Evolutionary conservation across 306 rosid genomes (phyloP).

Genomic region (Vigna nakashimae): DNA sequence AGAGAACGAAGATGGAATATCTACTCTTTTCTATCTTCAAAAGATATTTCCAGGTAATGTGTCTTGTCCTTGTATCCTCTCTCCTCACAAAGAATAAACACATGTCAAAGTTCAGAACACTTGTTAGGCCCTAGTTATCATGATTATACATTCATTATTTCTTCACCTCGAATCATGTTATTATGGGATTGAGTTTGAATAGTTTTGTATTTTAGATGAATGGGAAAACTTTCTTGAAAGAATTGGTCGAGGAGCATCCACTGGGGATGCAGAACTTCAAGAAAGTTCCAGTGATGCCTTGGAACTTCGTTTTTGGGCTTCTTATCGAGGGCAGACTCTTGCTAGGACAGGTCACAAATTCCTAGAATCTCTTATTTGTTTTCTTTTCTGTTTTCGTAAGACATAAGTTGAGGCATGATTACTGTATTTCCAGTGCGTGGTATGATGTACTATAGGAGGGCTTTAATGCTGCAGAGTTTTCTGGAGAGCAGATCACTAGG

Average conservation of each 20-base stretch:
- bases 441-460: constrained; percentile 99
- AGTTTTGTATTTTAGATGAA: constrained; percentile 67
- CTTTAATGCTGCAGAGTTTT: constrained; percentile 93
- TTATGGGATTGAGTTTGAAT: constrained; percentile 2
- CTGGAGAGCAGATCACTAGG: constrained; percentile 77
- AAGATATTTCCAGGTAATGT: constrained; percentile 94
- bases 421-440: constrained; percentile 74
- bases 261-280: constrained; percentile 81
- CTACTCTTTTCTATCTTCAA: constrained; percentile 91
- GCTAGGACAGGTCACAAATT: constrained; percentile 87
- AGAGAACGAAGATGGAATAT: constrained; percentile 98
- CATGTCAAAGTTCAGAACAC: not conserved
- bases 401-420: constrained; percentile 20
- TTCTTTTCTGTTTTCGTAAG: not conserved
- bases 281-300: constrained; percentile 73
- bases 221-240: constrained; percentile 95
- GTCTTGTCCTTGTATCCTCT: not conserved
- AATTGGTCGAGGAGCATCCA: constrained; percentile 75
- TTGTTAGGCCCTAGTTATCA: not conserved
- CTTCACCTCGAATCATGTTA: not conserved
- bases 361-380: constrained; percentile 5
- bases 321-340: constrained; percentile 96
- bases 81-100: not conserved
- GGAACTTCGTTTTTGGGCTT: constrained; percentile 98
- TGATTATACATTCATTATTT: not conserved